Evolutionary conservation across 352 stramenopile species (phyloP).

Genomic region (Pythium utonaiense): DNA sequence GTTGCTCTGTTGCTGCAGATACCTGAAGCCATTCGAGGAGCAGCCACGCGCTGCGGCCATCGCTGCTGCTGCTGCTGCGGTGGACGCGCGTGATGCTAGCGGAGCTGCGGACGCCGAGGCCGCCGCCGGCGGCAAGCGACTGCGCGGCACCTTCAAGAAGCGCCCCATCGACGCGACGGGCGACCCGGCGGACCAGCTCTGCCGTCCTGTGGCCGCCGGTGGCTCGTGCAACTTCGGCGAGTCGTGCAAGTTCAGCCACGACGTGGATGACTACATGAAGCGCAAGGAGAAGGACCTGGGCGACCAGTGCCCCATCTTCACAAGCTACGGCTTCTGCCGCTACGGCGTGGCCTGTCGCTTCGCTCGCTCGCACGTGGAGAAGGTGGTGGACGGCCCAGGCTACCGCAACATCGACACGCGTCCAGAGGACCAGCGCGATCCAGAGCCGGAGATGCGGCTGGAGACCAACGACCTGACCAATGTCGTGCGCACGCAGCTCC

Average conservation of each 20-base stretch:
- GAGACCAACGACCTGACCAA: constrained; percentile 47
- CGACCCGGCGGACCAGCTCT: constrained; percentile 66
- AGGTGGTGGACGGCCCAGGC: constrained; percentile 25
- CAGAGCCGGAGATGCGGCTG: constrained; percentile 17
- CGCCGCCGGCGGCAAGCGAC: constrained; percentile 26
- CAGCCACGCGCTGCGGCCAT: background rate
- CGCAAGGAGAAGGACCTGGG: constrained; percentile 81
- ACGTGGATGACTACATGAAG: constrained; percentile 81
- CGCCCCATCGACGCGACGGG: constrained; percentile 58
- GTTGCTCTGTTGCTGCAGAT: constrained; percentile 44
- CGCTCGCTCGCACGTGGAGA: constrained; percentile 64
- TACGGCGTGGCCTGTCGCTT: constrained; percentile 93
- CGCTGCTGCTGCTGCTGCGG: background rate
- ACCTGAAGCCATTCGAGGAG: constrained; percentile 47
- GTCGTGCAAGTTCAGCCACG: constrained; percentile 85
- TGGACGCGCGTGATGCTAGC: constrained; percentile 4
- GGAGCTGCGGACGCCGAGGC: constrained; percentile 13
- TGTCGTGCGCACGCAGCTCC: constrained; percentile 73
- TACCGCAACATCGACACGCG: constrained; percentile 40
- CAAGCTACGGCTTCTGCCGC: constrained; percentile 82
- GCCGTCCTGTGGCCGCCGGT: constrained; percentile 56
- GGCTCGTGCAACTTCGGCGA: constrained; percentile 69
- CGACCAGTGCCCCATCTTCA: constrained; percentile 75
- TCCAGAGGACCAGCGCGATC: constrained; percentile 29
- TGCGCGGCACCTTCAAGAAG: constrained; percentile 82